These are phyloP conservation scores for Plasmodium inui DNA, from an alignment of 169 alveolate genomes.

Conservation along the genomic window DNA sequence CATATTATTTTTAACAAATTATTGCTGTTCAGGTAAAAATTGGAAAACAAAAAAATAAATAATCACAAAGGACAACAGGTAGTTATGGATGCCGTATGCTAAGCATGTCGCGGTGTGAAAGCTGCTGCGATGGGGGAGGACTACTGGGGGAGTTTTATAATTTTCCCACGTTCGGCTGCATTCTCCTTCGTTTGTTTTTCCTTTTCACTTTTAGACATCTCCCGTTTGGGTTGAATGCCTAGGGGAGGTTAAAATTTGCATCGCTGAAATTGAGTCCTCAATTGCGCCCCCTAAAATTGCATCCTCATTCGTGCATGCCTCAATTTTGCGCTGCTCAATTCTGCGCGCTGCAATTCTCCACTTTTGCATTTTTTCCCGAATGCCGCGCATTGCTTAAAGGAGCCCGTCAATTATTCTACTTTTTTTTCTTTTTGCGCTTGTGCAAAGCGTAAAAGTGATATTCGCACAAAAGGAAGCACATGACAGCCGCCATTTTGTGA, in stretches of 20 bases:
- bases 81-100: neutral
- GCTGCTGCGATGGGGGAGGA: neutral
- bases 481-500: neutral
- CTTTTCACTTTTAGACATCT: neutral
- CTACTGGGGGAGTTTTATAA: neutral
- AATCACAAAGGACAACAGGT: neutral
- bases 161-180: neutral
- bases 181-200: neutral
- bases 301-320: neutral
- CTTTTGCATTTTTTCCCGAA: neutral
- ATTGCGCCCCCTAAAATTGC: no score
- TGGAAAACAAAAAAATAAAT: neutral
- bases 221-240: neutral
- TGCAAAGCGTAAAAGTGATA: neutral
- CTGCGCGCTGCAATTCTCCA: neutral
- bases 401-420: neutral
- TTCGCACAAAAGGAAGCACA: neutral
- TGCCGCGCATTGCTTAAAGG: neutral
- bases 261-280: neutral
- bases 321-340: neutral
- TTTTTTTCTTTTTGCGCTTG: neutral
- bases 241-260: neutral
- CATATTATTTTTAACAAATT: slow-evolving; percentile 1
- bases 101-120: neutral
- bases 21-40: slow-evolving; percentile 4